A percentile compares a stretch with the other conserved stretches of the same genome.
These are phyloP conservation scores for Neospermospora avenae DNA, from an alignment of 2,329 filamentous ascomycete species.

Conservation along the genomic window DNA sequence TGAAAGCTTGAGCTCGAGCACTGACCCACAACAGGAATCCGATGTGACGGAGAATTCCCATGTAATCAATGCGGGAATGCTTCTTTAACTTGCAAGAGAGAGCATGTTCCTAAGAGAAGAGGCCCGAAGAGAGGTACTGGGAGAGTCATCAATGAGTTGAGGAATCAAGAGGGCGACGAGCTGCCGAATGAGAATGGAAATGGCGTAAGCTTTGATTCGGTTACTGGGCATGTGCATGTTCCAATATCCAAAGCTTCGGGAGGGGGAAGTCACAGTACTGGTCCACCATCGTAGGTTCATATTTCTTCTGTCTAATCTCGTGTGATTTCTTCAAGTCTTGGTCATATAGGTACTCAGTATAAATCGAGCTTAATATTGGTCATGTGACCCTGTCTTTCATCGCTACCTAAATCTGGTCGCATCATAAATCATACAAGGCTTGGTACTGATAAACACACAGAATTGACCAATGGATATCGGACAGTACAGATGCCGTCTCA, in stretches of 20 bases:
- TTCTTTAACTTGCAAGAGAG: conserved; percentile 59
- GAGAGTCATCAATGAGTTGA: conserved; percentile 60
- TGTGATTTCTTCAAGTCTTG: no score
- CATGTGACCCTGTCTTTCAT: no score
- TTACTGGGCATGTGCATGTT: conserved; percentile 36
- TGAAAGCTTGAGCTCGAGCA: conserved; percentile 6
- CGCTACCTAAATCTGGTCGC: neutral
- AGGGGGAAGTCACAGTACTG: conserved; percentile 21
- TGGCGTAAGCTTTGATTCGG: no score
- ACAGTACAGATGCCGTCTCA: conserved; percentile 21
- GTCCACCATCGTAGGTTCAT: conserved; percentile 26
- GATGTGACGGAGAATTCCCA: conserved; percentile 46
- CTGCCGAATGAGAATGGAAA: conserved; percentile 25
- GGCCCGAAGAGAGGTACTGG: conserved; percentile 61
- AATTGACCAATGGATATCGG: conserved; percentile 29
- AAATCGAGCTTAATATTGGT: neutral
- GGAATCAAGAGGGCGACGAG: conserved; percentile 46
- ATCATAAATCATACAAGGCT: neutral
- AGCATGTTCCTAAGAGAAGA: conserved; percentile 62
- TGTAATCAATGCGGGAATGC: conserved; percentile 60
- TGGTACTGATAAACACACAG: conserved; percentile 10
- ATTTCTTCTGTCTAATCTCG: neutral
- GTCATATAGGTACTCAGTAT: no score
- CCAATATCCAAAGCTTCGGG: conserved; percentile 32
- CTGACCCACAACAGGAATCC: conserved; percentile 38